phyloP scores from a whole-genome alignment of 768 basidiomycete species.

The Pulveroboletus sp. region DNA sequence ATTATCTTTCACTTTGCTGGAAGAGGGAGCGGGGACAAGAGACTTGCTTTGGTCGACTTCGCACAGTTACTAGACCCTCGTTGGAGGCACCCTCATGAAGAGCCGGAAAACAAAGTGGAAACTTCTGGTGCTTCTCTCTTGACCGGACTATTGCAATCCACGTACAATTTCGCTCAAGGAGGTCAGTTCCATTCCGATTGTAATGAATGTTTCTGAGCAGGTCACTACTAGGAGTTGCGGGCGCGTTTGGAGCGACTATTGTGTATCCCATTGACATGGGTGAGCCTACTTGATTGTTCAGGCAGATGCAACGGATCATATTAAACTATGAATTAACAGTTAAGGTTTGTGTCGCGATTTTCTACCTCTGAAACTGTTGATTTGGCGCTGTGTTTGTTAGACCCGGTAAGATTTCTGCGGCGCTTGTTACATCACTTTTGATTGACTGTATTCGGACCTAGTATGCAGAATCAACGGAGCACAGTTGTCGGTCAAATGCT shows the following conservation, averaged over 20 bases:
- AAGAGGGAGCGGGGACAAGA: constrained; percentile 64
- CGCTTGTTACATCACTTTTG: not conserved
- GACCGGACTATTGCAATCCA: constrained; percentile 61
- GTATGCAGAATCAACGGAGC: constrained; percentile 97
- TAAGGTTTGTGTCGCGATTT: constrained; percentile 51
- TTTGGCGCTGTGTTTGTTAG: constrained; percentile 30
- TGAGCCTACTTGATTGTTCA: constrained; percentile 36
- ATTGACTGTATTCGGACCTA: constrained; percentile 26
- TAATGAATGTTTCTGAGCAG: constrained; percentile 12
- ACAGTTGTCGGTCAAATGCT: constrained; percentile 95
- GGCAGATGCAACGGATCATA: constrained; percentile 1
- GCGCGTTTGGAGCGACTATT: constrained; percentile 93
- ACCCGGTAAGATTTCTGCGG: constrained; percentile 47
- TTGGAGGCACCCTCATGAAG: constrained; percentile 73
- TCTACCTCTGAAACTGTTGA: constrained; percentile 6
- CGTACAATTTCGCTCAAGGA: constrained; percentile 87
- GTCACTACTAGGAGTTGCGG: constrained; percentile 76
- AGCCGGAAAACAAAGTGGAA: constrained; percentile 34
- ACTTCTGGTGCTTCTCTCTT: constrained; percentile 42
- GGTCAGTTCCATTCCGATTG: constrained; percentile 41
- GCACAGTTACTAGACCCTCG: constrained; percentile 88
- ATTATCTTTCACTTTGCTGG: constrained; percentile 98
- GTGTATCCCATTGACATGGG: constrained; percentile 96
- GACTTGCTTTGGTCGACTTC: constrained; percentile 87
- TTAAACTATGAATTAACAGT: constrained; percentile 40